These are phyloP conservation scores for Plicaturopsis crispa DNA, from an alignment of 768 basidiomycete species.

Conservation along the genomic window DNA sequence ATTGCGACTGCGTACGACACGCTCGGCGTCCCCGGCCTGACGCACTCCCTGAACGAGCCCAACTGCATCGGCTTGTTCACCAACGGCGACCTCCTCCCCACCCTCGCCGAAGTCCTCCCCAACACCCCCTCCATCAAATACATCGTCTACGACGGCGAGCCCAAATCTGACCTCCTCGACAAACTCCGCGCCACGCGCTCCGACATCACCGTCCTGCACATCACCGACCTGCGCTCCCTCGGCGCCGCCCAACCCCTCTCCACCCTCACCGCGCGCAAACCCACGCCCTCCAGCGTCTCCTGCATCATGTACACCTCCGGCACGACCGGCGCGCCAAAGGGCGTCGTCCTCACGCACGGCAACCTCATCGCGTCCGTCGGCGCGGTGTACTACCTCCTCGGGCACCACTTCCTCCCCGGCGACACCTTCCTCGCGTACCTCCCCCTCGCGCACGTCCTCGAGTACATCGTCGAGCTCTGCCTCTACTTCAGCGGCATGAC, in stretches of 20 bases:
- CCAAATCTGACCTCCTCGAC: constrained; percentile 44
- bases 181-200: constrained; percentile 49
- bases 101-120: constrained; percentile 60
- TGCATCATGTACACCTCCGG: constrained; percentile 76
- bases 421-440: constrained; percentile 87
- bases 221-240: constrained; percentile 67
- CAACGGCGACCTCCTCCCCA: constrained; percentile 84
- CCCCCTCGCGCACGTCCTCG: constrained; percentile 91
- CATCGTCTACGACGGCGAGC: constrained; percentile 82
- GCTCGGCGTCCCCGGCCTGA: constrained; percentile 80
- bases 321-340: constrained; percentile 90
- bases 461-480: constrained; percentile 85
- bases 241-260: constrained; percentile 53
- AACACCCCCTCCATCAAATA: constrained; percentile 70
- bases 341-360: constrained; percentile 80
- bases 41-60: constrained; percentile 87
- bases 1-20: constrained; percentile 97
- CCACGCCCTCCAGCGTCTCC: constrained; percentile 34
- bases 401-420: constrained; percentile 49
- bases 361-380: constrained; percentile 85
- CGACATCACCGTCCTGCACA: constrained; percentile 48
- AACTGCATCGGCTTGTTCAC: constrained; percentile 82
- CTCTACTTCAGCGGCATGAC: constrained; percentile 73
- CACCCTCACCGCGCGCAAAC: constrained; percentile 37
- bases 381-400: constrained; percentile 67